Base-by-base conservation (phyloP, 1,284 basidiomycete species). In the Meira nashicola region DNA sequence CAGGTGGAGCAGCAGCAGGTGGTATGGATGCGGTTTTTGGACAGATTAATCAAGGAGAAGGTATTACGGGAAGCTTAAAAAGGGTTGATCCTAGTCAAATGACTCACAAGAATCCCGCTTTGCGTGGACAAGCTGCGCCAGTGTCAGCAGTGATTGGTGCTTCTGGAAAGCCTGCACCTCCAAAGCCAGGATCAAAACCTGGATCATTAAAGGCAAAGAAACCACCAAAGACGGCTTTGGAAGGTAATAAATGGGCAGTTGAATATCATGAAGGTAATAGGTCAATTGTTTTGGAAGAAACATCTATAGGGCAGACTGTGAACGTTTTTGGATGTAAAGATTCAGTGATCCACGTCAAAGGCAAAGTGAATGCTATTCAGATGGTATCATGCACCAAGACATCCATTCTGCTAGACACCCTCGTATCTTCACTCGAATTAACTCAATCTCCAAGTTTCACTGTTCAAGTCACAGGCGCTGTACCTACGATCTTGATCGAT, bases 41-140 rank as follows among this genome's bases (percentile, higher is more conserved):
- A 0, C 86, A 92, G 63, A 82, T 99, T 55, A 97, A 97, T 78
- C 85, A 88, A 59, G 94, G 95, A 12, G 89, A 87, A 61, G 86
- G 88, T 14, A 87, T 98, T 57, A 97, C 94, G 8, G 90, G 89
- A 71, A 87, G 89, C 7, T 79, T 99, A 68, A 87, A 89, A 70
- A 97, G 95, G 79, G 95, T 99, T 17, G 91, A 95, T 78, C 86
- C 87, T 80, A 93, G 89, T 68, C 87, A 96, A 79, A 94, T 94
- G 92, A 97, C 92, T 7, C 95, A 99, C 83, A 97, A 99, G 84
- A 98, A 99, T 74, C 94, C 95, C 0, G 83, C 86, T 14, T 80
- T 99, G 44, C 80, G 85, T 54, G 76, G 63, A 70, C 17, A 14
- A 21, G 46, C 46, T 15, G 46, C 21, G 12, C n/a, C 14, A 41